Conservation (phyloP, 345 rosid species). For the Pugionium dolabratum region DNA sequence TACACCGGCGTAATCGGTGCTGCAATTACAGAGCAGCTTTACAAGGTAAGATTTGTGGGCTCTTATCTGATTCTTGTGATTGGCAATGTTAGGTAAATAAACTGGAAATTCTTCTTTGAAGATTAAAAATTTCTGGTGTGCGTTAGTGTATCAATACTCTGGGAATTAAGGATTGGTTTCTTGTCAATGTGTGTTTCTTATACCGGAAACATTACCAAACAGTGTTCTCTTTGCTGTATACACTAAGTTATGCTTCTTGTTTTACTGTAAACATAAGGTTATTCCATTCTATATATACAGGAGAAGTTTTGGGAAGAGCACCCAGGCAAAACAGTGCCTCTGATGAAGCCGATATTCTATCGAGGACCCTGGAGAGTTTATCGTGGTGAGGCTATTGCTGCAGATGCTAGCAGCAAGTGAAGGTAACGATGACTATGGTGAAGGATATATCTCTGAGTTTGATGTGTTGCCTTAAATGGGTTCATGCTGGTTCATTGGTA, state of each 20-base stretch:
- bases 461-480: background rate
- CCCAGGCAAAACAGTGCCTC: slow-evolving; percentile 80
- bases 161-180: background rate
- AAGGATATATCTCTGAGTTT: background rate
- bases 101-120: background rate
- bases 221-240: no score
- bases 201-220: no score
- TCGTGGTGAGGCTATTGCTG: slow-evolving; percentile 59
- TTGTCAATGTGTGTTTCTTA: background rate
- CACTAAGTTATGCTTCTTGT: slow-evolving; percentile 12
- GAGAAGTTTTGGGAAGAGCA: slow-evolving; percentile 95
- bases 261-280: slow-evolving; percentile 7
- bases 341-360: slow-evolving; percentile 76
- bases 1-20: slow-evolving; percentile 88
- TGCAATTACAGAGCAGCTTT: slow-evolving; percentile 82
- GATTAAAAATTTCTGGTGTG: background rate
- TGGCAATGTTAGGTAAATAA: slow-evolving; percentile 14
- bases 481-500: background rate
- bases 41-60: slow-evolving; percentile 52
- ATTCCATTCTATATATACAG: slow-evolving; percentile 43
- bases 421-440: background rate
- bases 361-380: slow-evolving; percentile 81
- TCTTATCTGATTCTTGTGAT: slow-evolving; percentile 15
- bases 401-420: slow-evolving; percentile 49
- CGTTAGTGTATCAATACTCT: background rate